A percentile compares a stretch with the other conserved stretches of the same genome.
These are phyloP conservation scores for Claviceps africana DNA, from an alignment of 2,329 filamentous ascomycete species.

Conservation along the genomic window DNA sequence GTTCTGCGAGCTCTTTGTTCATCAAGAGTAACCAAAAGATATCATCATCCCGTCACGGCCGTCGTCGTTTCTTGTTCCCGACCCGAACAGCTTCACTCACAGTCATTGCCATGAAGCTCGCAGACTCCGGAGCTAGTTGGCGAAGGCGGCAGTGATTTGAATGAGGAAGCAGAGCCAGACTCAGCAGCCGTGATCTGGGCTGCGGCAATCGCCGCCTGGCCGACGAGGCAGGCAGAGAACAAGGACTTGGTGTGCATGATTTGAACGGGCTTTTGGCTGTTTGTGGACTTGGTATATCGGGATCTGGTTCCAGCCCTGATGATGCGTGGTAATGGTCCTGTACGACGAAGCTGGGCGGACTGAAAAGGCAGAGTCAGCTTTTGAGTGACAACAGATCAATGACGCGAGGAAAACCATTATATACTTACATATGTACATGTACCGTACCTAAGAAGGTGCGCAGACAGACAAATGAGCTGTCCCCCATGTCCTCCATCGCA, in stretches of 20 bases:
- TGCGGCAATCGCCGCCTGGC: slow-evolving; percentile 5
- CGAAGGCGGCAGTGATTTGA: slow-evolving; percentile 8
- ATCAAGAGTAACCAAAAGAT: background rate
- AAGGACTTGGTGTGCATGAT: slow-evolving; percentile 7
- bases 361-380: background rate
- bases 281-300: background rate
- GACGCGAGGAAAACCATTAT: background rate
- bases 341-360: background rate
- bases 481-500: background rate
- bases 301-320: background rate
- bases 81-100: slow-evolving; percentile 1
- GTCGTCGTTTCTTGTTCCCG: background rate
- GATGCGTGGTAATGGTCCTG: background rate
- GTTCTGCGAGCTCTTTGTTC: background rate
- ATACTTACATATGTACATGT: background rate
- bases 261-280: too few relatives aligned
- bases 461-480: background rate
- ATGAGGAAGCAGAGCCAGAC: background rate
- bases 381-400: background rate
- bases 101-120: slow-evolving; percentile 8
- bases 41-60: too few relatives aligned
- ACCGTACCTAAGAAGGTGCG: too few relatives aligned
- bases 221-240: slow-evolving; percentile 7
- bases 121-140: slow-evolving; percentile 9
- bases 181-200: slow-evolving; percentile 1